phyloP scores from a whole-genome alignment of 2,329 filamentous ascomycete genomes.

The Ramichloridium luteum region DNA sequence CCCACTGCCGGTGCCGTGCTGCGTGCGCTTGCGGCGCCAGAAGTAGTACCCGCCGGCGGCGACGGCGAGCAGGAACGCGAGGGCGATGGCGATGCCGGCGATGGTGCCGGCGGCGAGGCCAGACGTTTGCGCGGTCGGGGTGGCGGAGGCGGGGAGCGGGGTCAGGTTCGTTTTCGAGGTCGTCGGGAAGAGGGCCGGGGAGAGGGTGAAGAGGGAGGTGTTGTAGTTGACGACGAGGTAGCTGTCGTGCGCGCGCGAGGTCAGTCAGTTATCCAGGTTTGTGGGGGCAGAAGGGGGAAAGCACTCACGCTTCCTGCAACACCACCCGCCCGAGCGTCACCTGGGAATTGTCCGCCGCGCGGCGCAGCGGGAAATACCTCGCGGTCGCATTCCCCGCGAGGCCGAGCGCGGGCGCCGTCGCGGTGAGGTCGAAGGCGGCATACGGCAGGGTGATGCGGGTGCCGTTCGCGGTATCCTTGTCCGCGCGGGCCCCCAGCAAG shows the following conservation, averaged over 20 bases:
- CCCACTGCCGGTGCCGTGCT: too few species aligned
- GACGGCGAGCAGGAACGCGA: too few species aligned
- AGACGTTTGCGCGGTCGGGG: background rate
- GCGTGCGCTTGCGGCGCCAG: too few species aligned
- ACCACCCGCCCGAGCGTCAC: conserved; percentile 21
- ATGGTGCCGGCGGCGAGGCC: conserved; percentile 8
- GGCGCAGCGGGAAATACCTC: conserved; percentile 18
- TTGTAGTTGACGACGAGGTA: conserved; percentile 13
- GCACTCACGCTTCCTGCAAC: conserved; percentile 23
- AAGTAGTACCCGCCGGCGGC: too few species aligned
- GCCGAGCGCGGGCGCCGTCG: conserved; percentile 9
- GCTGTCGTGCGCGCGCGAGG: too few species aligned
- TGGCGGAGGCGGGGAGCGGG: conserved; percentile 2
- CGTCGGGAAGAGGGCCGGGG: conserved; percentile 6
- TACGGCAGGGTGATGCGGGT: conserved; percentile 20
- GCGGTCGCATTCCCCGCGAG: conserved; percentile 6
- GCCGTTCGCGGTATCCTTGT: conserved; percentile 3
- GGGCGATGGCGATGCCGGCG: conserved; percentile 9
- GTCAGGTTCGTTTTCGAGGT: conserved; percentile 4
- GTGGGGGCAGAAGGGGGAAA: too few species aligned
- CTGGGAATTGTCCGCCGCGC: conserved; percentile 15
- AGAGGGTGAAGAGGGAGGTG: conserved; percentile 9
- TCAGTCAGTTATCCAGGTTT: too few species aligned
- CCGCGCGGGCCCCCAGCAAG: conserved; percentile 10
- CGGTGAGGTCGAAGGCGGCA: conserved; percentile 20